Conservation (phyloP, 2,329 filamentous ascomycete species). For the Trichoderma arundinaceum region DNA sequence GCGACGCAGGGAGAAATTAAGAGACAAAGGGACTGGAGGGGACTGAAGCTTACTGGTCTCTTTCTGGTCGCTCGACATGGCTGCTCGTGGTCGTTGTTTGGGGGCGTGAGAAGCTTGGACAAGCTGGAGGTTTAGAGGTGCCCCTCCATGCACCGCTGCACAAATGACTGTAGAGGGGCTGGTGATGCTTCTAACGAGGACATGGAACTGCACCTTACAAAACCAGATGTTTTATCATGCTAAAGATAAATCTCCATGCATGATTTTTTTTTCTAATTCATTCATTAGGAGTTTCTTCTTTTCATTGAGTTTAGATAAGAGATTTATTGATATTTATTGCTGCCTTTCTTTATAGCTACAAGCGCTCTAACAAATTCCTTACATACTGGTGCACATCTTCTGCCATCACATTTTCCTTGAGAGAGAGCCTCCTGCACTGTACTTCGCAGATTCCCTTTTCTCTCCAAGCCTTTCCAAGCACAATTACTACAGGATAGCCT, state of each 20-base stretch:
- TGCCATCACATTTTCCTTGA: slow-evolving; percentile 64
- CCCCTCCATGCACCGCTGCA: slow-evolving; percentile 40
- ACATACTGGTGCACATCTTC: slow-evolving; percentile 53
- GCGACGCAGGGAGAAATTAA: background rate
- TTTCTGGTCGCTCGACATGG: slow-evolving; percentile 45
- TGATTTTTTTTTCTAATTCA: background rate
- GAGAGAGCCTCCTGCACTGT: slow-evolving; percentile 72
- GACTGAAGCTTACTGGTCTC: slow-evolving; percentile 40
- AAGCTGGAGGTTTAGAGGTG: slow-evolving; percentile 28
- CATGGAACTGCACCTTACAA: background rate
- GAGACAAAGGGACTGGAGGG: too few relatives aligned
- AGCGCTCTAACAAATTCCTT: slow-evolving; percentile 50
- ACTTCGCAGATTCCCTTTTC: slow-evolving; percentile 69
- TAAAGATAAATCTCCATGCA: background rate
- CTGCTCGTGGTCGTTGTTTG: slow-evolving; percentile 32
- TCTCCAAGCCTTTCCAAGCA: slow-evolving; percentile 75
- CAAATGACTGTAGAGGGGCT: slow-evolving; percentile 44
- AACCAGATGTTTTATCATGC: background rate
- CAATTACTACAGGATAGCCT: slow-evolving; percentile 83
- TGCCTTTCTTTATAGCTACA: slow-evolving; percentile 47
- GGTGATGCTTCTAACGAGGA: slow-evolving; percentile 43
- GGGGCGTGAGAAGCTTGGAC: slow-evolving; percentile 8
- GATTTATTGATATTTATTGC: background rate
- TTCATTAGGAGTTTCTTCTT: background rate
- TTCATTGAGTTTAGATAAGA: background rate